Percentiles rank a stretch among this genome's conserved stretches.
phyloP scores from a whole-genome alignment of 371 early-diverging fungal species.

The Mucor lusitanicus region DNA sequence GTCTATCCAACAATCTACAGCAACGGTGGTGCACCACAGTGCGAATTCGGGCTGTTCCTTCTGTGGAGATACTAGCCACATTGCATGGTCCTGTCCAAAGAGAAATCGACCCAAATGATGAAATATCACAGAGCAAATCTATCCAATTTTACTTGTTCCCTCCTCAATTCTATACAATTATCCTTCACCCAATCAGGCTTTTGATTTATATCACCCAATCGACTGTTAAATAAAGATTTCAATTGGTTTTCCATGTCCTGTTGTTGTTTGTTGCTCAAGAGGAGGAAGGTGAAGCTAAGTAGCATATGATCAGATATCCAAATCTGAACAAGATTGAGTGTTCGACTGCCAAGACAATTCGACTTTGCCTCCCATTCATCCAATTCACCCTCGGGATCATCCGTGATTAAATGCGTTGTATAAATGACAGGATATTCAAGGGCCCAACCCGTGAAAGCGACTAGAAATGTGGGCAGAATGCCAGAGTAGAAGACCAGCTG shows the following conservation, averaged over 20 bases:
- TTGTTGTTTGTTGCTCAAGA: background rate
- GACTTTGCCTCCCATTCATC: slow-evolving; percentile 42
- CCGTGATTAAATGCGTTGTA: slow-evolving; percentile 23
- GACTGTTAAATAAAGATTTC: slow-evolving; percentile 13
- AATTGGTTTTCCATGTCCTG: slow-evolving; percentile 6
- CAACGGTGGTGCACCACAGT: slow-evolving; percentile 1
- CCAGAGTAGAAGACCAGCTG: slow-evolving; percentile 8
- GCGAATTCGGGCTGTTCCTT: slow-evolving; percentile 33
- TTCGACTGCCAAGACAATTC: slow-evolving; percentile 38
- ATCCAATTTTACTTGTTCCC: slow-evolving; percentile 18
- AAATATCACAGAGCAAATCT: slow-evolving; percentile 20
- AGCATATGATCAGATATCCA: slow-evolving; percentile 22
- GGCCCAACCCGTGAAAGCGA: slow-evolving; percentile 48
- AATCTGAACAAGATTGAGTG: slow-evolving; percentile 25
- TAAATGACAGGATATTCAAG: slow-evolving; percentile 53
- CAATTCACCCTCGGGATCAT: slow-evolving; percentile 24
- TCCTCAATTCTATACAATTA: slow-evolving; percentile 4
- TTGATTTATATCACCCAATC: slow-evolving; percentile 7
- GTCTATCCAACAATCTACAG: background rate
- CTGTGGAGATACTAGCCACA: slow-evolving; percentile 37
- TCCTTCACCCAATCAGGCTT: slow-evolving; percentile 9
- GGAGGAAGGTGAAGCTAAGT: slow-evolving; percentile 41
- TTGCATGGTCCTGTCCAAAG: slow-evolving; percentile 53
- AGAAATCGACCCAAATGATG: slow-evolving; percentile 40
- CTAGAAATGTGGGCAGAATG: slow-evolving; percentile 41